Conservation (phyloP, 1,139 yeast species). For the Hyphopichia wangnamkhiaoensis region DNA sequence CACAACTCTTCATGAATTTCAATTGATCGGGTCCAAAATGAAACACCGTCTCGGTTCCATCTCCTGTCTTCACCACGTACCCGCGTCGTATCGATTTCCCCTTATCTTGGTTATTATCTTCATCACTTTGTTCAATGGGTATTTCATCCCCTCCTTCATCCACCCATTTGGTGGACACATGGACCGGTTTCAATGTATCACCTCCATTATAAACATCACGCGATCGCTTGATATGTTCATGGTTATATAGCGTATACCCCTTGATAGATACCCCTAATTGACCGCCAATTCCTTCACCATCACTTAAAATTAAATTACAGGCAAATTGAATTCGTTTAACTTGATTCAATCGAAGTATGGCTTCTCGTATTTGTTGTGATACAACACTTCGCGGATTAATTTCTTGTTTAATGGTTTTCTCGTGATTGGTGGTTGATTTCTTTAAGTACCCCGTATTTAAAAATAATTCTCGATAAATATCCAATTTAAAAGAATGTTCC, state of each 20-base stretch:
- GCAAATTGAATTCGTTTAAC: slow-evolving; percentile 64
- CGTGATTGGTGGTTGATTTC: not conserved
- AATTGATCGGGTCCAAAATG: slow-evolving; percentile 28
- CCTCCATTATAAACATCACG: slow-evolving; percentile 50
- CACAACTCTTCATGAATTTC: slow-evolving; percentile 30
- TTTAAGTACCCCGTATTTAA: slow-evolving; percentile 40
- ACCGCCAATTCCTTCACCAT: slow-evolving; percentile 38
- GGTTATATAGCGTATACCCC: slow-evolving; percentile 67
- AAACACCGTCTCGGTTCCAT: slow-evolving; percentile 15
- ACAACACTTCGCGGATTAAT: slow-evolving; percentile 50
- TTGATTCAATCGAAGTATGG: slow-evolving; percentile 58
- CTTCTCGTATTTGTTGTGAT: slow-evolving; percentile 45
- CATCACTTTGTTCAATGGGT: slow-evolving; percentile 29
- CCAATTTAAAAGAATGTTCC: slow-evolving; percentile 45
- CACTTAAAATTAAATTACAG: slow-evolving; percentile 52
- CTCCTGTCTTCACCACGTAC: slow-evolving; percentile 27
- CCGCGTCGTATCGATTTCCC: too few relatives aligned
- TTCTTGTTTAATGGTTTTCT: too few relatives aligned
- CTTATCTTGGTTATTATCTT: too few relatives aligned
- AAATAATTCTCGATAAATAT: slow-evolving; percentile 59
- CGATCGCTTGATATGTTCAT: slow-evolving; percentile 47
- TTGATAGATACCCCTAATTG: slow-evolving; percentile 62
- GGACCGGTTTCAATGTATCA: slow-evolving; percentile 54
- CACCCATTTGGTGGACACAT: slow-evolving; percentile 36
- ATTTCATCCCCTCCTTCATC: slow-evolving; percentile 13